Evolutionary conservation across 1,139 yeast species (phyloP).

Genomic region (Geotrichum histeridarum): DNA sequence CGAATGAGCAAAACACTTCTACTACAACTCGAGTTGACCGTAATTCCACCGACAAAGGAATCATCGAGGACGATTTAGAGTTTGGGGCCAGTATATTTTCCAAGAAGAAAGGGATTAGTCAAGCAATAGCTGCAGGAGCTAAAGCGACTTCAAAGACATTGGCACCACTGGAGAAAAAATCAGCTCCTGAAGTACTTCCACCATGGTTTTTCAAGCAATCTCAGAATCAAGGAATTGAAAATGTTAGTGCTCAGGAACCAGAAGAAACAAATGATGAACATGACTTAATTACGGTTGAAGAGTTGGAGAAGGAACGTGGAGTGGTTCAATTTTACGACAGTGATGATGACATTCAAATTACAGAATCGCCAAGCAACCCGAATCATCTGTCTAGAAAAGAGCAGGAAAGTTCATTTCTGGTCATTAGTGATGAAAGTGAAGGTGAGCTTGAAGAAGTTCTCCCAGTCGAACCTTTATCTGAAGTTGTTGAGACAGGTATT

Average conservation of each 20-base stretch:
- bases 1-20: background rate
- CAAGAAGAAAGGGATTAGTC: background rate
- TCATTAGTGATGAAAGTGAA: constrained; percentile 23
- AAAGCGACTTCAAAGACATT: background rate
- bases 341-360: constrained; percentile 22
- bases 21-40: too few species aligned
- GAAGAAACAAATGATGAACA: constrained; percentile 44
- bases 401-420: constrained; percentile 20
- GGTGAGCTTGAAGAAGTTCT: constrained; percentile 17
- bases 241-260: background rate
- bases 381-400: background rate
- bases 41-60: background rate
- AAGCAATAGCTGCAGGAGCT: background rate
- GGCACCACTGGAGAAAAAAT: background rate
- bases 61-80: background rate
- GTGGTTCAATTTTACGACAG: constrained; percentile 18
- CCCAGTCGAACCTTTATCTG: background rate
- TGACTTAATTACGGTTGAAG: constrained; percentile 21
- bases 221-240: background rate
- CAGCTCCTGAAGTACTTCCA: constrained; percentile 1
- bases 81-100: constrained; percentile 15
- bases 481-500: background rate
- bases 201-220: constrained; percentile 11
- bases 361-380: background rate
- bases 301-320: constrained; percentile 1